Conservation (phyloP, 768 basidiomycete species). For the Termitomyces sp. region DNA sequence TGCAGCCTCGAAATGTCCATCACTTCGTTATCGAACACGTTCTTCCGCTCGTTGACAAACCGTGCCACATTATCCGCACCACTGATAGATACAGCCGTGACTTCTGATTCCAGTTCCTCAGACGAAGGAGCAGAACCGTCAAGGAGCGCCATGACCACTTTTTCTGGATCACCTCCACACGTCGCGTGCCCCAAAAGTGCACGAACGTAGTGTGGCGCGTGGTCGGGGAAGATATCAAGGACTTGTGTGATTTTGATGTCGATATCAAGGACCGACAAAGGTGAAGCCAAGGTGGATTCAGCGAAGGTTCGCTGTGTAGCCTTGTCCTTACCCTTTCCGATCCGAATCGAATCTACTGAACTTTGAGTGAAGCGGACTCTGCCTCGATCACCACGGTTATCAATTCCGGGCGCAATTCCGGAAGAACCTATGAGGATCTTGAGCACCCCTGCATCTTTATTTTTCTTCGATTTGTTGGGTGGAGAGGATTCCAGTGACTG, state of each 20-base stretch:
- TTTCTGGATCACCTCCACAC: conserved; percentile 53
- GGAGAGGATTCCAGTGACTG: conserved; percentile 28
- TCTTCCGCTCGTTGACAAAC: conserved; percentile 45
- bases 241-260: conserved; percentile 63
- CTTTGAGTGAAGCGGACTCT: conserved; percentile 1
- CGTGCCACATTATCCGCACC: conserved; percentile 8
- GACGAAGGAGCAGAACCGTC: conserved; percentile 59
- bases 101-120: conserved; percentile 20
- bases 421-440: conserved; percentile 61
- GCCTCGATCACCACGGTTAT: conserved; percentile 27
- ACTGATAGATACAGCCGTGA: not conserved
- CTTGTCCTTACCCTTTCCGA: not conserved
- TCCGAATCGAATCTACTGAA: not conserved
- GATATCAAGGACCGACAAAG: conserved; percentile 34
- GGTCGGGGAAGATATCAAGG: conserved; percentile 70
- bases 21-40: conserved; percentile 69
- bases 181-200: conserved; percentile 45
- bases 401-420: conserved; percentile 36
- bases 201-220: conserved; percentile 49
- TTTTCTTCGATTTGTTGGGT: not conserved
- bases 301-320: conserved; percentile 1
- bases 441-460: conserved; percentile 49
- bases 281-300: conserved; percentile 1
- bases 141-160: conserved; percentile 64
- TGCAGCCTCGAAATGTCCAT: conserved; percentile 59